A percentile compares a stretch with the other conserved stretches of the same genome.
phyloP scores from a whole-genome alignment of 768 basidiomycete genomes.

The Floccularia luteovirens region DNA sequence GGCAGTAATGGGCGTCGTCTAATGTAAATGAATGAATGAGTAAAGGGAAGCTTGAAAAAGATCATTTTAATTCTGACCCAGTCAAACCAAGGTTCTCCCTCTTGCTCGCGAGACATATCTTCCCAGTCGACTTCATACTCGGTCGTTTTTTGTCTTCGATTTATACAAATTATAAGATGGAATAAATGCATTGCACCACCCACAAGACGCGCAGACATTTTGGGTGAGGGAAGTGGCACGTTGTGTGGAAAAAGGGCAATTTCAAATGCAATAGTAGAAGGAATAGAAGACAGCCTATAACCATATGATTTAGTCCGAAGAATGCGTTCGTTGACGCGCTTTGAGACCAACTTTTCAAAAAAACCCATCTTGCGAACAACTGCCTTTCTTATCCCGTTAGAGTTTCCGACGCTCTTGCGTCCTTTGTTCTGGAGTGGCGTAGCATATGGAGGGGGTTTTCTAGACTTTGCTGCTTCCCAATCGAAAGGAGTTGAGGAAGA shows the following conservation, averaged over 20 bases:
- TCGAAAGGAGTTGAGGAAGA: conserved; percentile 77
- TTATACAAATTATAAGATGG: conserved; percentile 59
- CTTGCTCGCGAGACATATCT: conserved; percentile 64
- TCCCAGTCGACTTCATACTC: conserved; percentile 76
- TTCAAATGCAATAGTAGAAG: conserved; percentile 69
- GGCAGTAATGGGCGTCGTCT: conserved; percentile 63
- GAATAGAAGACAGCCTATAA: conserved; percentile 52
- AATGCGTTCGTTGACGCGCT: not conserved
- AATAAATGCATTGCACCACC: conserved; percentile 61
- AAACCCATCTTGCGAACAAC: conserved; percentile 59
- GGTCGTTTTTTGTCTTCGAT: conserved; percentile 44
- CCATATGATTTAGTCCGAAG: conserved; percentile 8
- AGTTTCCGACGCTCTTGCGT: conserved; percentile 29
- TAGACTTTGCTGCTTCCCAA: conserved; percentile 77
- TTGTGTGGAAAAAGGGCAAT: conserved; percentile 81
- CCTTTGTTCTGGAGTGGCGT: conserved; percentile 46
- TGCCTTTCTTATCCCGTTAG: conserved; percentile 33
- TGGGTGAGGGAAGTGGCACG: conserved; percentile 61
- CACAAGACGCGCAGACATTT: conserved; percentile 57
- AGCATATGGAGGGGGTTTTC: conserved; percentile 65
- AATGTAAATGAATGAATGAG: conserved; percentile 4
- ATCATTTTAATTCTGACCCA: conserved; percentile 46
- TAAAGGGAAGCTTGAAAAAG: conserved; percentile 6
- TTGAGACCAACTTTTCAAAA: conserved; percentile 43
- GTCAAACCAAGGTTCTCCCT: conserved; percentile 64